Evolutionary conservation across 768 basidiomycete genomes (phyloP).

Genomic region (Termitomyces sp.): DNA sequence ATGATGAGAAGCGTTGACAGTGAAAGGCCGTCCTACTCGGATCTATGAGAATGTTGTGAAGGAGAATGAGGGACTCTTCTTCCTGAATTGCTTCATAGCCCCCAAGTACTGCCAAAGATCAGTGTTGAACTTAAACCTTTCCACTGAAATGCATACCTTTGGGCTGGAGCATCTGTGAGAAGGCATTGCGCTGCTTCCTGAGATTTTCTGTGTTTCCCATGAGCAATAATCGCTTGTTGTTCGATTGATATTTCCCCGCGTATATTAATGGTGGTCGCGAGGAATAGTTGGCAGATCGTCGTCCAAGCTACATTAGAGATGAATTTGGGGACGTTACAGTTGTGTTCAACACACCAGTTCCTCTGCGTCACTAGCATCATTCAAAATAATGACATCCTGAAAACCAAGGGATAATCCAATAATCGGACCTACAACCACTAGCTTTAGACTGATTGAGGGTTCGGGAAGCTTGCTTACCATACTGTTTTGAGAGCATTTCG

Average conservation of each 20-base stretch:
- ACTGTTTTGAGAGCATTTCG: background rate
- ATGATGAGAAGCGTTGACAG: background rate
- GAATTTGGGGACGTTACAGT: background rate
- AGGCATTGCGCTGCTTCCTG: background rate
- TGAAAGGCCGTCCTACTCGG: background rate
- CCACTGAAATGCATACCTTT: background rate
- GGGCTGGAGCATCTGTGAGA: background rate
- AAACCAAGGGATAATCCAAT: background rate
- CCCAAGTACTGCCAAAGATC: background rate
- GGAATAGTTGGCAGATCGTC: background rate
- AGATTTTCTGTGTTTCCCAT: background rate
- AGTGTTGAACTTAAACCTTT: too few relatives aligned
- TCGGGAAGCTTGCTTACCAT: background rate
- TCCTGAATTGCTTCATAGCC: slow-evolving; percentile 3
- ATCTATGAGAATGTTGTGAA: slow-evolving; percentile 1
- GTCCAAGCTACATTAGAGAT: background rate
- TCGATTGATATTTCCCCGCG: background rate
- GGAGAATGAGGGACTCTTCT: background rate
- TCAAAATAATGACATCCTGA: background rate
- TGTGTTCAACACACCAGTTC: background rate
- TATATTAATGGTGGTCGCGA: background rate
- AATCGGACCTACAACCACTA: background rate
- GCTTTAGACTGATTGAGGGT: background rate
- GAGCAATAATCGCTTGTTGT: background rate
- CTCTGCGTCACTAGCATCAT: background rate